Percentiles rank a stretch among this genome's conserved stretches.
phyloP scores from a whole-genome alignment of 768 basidiomycete species.

The Boletus pseudo-olivaceus region DNA sequence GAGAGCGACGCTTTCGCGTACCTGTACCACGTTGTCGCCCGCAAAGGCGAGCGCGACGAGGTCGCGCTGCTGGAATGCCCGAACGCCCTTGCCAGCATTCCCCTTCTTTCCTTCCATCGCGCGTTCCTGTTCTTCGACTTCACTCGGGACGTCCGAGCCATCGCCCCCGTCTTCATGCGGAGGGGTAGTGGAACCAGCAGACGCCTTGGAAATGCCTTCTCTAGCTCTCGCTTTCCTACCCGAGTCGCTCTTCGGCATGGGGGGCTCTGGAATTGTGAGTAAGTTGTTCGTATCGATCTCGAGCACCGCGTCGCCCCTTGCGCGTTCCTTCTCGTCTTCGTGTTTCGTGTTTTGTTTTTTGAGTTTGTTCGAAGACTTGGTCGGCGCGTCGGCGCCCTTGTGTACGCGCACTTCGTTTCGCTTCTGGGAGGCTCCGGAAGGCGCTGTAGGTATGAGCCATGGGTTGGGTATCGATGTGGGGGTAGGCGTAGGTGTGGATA shows the following conservation, averaged over 20 bases:
- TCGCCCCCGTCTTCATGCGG: slow-evolving; percentile 12
- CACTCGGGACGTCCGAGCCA: slow-evolving; percentile 58
- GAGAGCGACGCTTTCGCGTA: slow-evolving; percentile 31
- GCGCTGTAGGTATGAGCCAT: slow-evolving; percentile 58
- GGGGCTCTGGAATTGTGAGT: slow-evolving; percentile 16
- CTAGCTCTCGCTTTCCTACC: slow-evolving; percentile 13
- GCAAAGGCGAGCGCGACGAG: slow-evolving; percentile 94
- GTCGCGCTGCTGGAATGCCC: slow-evolving; percentile 86
- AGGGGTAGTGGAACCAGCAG: slow-evolving; percentile 5
- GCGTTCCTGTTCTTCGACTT: slow-evolving; percentile 68
- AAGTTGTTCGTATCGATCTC: slow-evolving; percentile 54
- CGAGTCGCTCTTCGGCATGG: neutral
- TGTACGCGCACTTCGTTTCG: slow-evolving; percentile 69
- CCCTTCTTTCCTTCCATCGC: slow-evolving; percentile 44
- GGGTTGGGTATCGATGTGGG: slow-evolving; percentile 53
- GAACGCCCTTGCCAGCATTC: slow-evolving; percentile 41
- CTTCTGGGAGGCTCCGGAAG: slow-evolving; percentile 56
- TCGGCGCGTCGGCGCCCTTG: slow-evolving; percentile 56
- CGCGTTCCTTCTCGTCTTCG: slow-evolving; percentile 54
- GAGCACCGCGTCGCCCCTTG: slow-evolving; percentile 70
- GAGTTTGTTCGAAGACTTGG: slow-evolving; percentile 73
- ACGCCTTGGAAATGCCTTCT: neutral
- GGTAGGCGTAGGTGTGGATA: slow-evolving; percentile 16
- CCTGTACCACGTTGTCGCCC: slow-evolving; percentile 92
- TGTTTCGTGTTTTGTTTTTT: slow-evolving; percentile 61